These are phyloP conservation scores for Rozella allomycis DNA, from an alignment of 371 early-diverging fungal genomes.

Conservation along the genomic window DNA sequence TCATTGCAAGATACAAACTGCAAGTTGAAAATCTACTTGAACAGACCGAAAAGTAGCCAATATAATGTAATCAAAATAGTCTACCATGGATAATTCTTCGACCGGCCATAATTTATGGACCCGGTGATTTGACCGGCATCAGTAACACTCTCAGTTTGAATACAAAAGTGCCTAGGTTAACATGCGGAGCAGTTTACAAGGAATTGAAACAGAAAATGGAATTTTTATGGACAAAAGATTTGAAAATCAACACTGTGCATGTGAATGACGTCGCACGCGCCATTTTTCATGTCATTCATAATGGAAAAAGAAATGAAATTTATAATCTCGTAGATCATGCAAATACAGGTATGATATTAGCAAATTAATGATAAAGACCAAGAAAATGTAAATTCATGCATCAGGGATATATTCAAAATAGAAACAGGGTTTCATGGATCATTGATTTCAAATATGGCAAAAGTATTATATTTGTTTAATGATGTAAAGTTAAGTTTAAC, in stretches of 20 bases:
- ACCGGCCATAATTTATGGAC: constrained; percentile 77
- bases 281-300: not conserved
- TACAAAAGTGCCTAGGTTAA: constrained; percentile 77
- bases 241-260: constrained; percentile 78
- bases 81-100: constrained; percentile 55
- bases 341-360: constrained; percentile 31
- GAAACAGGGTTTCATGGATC: constrained; percentile 61
- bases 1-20: constrained; percentile 45
- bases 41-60: constrained; percentile 24
- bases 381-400: constrained; percentile 42
- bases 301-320: constrained; percentile 15
- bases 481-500: constrained; percentile 40
- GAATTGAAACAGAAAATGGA: constrained; percentile 63
- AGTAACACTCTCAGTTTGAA: too few relatives aligned
- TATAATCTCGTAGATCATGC: constrained; percentile 59
- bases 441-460: constrained; percentile 50
- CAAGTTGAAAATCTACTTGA: constrained; percentile 55
- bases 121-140: constrained; percentile 45
- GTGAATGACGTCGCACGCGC: constrained; percentile 46
- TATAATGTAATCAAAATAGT: constrained; percentile 11
- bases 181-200: constrained; percentile 70
- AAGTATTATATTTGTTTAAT: constrained; percentile 17
- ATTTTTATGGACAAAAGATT: constrained; percentile 65
- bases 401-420: constrained; percentile 52
- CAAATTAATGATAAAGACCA: constrained; percentile 32